Base-by-base conservation (phyloP, 345 rosid species). In the Balakata baccata region DNA sequence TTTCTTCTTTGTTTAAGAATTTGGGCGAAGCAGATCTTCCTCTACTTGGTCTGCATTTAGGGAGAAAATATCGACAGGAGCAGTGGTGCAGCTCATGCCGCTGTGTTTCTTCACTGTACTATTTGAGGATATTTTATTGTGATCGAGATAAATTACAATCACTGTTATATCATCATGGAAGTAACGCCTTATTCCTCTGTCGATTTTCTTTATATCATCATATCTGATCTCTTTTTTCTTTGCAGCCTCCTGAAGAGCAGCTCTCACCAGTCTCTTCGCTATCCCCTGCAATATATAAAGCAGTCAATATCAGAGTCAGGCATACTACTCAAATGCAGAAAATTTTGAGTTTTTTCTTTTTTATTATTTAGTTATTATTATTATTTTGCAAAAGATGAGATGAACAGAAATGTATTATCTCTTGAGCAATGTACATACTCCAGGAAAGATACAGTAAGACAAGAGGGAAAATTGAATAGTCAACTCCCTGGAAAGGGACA, bases 1-100 rank as follows among this genome's bases (percentile, higher is more conserved):
- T 3, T 14, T 37, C 34, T 29, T 29, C 18, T 11, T 72, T 51
- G 60, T 62, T 80, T 65, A 79, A 47, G 77, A 10, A 18, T 74
- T 20, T 38, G 82, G 1, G 38, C 71, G 75, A 62, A 79, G 74
- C 68, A 78, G 50, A 68, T 79, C 83, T 70, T 75, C 82, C 66
- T 78, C 84, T 0, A 82, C 78, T 70, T 86, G 86, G 75, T 87
- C 89, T 0, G 91, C 76, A 13, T 80, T 84, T 51, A 84, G 76
- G 23, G 94, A 86, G 89, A 82, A 85, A 72, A 94, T 92, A 78
- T 94, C 97, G 1, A 86, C 73, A 3, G 98, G 98, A 9, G 97
- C 89, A 0, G 75, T 79, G 10, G 84, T 85, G 83, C 92, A 84
- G 62, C 92, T 86, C 18, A 78, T 47, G 13, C 75, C 72, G 17